Percentiles rank a stretch among this genome's conserved stretches.
These are phyloP conservation scores for Trichosanthes cucumerina DNA, from an alignment of 306 rosid species.

Conservation along the genomic window DNA sequence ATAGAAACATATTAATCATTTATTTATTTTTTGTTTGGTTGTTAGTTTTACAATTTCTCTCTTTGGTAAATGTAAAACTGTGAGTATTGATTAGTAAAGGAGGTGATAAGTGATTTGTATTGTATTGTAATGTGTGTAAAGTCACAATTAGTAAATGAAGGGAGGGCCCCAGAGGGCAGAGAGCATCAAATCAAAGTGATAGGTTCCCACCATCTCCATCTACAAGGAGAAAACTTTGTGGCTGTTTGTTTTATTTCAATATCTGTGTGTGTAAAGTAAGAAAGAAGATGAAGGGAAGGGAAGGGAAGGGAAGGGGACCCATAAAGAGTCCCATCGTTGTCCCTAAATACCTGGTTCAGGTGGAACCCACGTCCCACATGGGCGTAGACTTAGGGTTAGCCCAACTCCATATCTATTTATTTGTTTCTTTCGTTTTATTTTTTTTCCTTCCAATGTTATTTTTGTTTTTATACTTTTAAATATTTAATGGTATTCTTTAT, in stretches of 20 bases:
- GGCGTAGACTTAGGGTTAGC: too few relatives aligned
- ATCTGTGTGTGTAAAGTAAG: neutral
- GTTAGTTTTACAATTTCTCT: too few relatives aligned
- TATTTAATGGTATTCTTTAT: too few relatives aligned
- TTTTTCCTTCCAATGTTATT: too few relatives aligned
- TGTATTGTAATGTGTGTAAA: neutral
- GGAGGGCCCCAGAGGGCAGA: slow-evolving; percentile 16
- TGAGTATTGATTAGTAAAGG: too few relatives aligned
- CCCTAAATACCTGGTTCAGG: slow-evolving; percentile 27
- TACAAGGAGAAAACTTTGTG: slow-evolving; percentile 15
- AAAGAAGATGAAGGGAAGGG: slow-evolving; percentile 2
- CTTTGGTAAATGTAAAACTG: too few relatives aligned
- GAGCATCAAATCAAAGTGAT: slow-evolving; percentile 53
- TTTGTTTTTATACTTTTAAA: too few relatives aligned
- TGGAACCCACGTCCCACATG: slow-evolving; percentile 43
- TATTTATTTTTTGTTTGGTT: too few relatives aligned
- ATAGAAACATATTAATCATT: too few relatives aligned
- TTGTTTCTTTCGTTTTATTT: too few relatives aligned
- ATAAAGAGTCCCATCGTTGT: slow-evolving; percentile 33
- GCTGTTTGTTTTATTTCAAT: neutral
- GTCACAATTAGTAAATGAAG: neutral
- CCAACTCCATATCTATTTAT: too few relatives aligned
- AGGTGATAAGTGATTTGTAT: neutral
- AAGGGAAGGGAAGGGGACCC: slow-evolving; percentile 25
- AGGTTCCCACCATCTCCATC: slow-evolving; percentile 72